A percentile compares a stretch with the other conserved stretches of the same genome.
Evolutionary conservation across 2,329 filamentous ascomycete species (phyloP).

Genomic region (Trichoderma oligosporum): DNA sequence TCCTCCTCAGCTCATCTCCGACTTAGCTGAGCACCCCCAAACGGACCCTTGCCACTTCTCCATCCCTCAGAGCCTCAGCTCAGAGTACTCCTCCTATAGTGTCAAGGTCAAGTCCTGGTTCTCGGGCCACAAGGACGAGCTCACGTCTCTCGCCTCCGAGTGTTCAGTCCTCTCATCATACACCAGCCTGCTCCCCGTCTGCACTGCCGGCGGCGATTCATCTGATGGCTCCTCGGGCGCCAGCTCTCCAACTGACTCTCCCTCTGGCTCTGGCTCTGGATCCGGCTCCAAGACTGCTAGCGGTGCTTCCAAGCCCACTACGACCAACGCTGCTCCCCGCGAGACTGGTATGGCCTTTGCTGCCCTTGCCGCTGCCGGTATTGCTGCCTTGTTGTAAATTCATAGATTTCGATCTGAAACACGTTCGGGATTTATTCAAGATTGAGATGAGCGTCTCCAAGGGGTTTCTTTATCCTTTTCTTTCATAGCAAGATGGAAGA

Average conservation of each 20-base stretch:
- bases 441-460: background rate
- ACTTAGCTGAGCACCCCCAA: conserved; percentile 25
- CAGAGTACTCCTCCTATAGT: conserved; percentile 33
- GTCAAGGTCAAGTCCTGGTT: conserved; percentile 32
- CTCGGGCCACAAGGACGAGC: conserved; percentile 26
- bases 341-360: conserved; percentile 31
- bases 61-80: conserved; percentile 31
- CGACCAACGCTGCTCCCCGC: conserved; percentile 21
- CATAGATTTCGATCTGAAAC: background rate
- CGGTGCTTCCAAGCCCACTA: background rate
- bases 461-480: too few species aligned
- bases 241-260: conserved; percentile 1
- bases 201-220: conserved; percentile 20
- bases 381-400: conserved; percentile 31
- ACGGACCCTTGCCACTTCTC: conserved; percentile 34
- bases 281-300: background rate
- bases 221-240: conserved; percentile 13
- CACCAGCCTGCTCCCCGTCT: conserved; percentile 25
- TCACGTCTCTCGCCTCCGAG: conserved; percentile 26
- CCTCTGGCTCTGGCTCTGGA: conserved; percentile 6
- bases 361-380: conserved; percentile 31
- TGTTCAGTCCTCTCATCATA: conserved; percentile 28
- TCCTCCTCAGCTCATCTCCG: conserved; percentile 29
- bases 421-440: background rate
- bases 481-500: background rate